Conservation (phyloP, 2,329 filamentous ascomycete genomes). For the Harringtonia lauricola region DNA sequence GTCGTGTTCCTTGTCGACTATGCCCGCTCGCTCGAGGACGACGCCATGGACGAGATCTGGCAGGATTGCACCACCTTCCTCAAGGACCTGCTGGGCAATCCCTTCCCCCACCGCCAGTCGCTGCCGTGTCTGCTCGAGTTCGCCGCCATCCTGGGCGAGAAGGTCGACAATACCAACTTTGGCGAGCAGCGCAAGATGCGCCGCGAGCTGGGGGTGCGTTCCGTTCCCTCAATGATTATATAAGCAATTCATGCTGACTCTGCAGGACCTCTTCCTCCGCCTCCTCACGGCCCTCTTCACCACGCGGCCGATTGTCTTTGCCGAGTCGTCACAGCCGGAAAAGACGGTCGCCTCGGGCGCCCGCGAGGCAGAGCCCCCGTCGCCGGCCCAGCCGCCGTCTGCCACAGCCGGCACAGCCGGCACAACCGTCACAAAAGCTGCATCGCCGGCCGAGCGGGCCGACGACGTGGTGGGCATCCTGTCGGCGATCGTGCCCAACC, state of each 20-base stretch:
- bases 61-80: constrained; percentile 85
- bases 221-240: too few relatives aligned
- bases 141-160: constrained; percentile 79
- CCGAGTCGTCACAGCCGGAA: constrained; percentile 32
- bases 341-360: neutral
- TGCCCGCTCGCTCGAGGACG: constrained; percentile 80
- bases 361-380: neutral
- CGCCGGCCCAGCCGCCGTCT: neutral
- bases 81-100: constrained; percentile 81
- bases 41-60: constrained; percentile 98
- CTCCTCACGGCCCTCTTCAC: constrained; percentile 92
- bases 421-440: too few relatives aligned
- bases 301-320: constrained; percentile 65
- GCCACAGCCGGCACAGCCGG: too few relatives aligned
- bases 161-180: constrained; percentile 96
- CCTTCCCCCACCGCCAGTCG: constrained; percentile 87
- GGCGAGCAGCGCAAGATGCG: constrained; percentile 90
- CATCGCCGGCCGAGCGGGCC: constrained; percentile 36
- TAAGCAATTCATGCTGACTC: too few relatives aligned
- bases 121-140: constrained; percentile 80
- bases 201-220: constrained; percentile 70
- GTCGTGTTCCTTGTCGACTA: constrained; percentile 88
- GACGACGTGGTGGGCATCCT: constrained; percentile 75
- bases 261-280: constrained; percentile 69
- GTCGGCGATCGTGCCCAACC: constrained; percentile 64